Conservation (phyloP, 2,329 filamentous ascomycete genomes). For the Penicillium concentricum region DNA sequence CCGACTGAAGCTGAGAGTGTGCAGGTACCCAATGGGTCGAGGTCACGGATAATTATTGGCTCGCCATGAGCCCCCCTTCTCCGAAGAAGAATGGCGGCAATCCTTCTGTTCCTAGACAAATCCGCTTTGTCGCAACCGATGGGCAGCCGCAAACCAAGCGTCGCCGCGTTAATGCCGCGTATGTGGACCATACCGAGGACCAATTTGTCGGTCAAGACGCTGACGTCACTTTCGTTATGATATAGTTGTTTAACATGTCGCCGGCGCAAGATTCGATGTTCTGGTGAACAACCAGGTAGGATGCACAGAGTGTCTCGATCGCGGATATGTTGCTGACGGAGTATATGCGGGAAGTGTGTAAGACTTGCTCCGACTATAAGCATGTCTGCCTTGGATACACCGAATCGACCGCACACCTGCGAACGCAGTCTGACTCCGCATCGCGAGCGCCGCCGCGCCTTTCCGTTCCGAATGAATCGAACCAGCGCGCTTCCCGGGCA, state of each 20-base stretch:
- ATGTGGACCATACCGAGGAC: constrained; percentile 34
- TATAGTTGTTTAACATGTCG: constrained; percentile 69
- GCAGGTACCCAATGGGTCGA: constrained; percentile 33
- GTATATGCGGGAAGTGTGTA: constrained; percentile 50
- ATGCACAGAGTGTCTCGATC: background rate
- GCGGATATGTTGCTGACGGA: constrained; percentile 5
- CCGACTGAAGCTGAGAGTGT: constrained; percentile 1
- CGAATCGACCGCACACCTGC: constrained; percentile 43
- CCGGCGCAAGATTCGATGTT: constrained; percentile 73
- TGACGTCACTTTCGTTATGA: constrained; percentile 9
- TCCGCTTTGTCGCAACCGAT: constrained; percentile 79
- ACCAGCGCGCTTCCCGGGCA: constrained; percentile 15
- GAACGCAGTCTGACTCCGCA: constrained; percentile 33
- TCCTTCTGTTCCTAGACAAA: constrained; percentile 44
- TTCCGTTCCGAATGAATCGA: constrained; percentile 18
- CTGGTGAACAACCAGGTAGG: constrained; percentile 64
- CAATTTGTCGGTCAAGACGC: background rate
- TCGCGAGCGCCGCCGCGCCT: constrained; percentile 23
- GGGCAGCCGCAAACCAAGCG: constrained; percentile 77
- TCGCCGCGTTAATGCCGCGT: constrained; percentile 76
- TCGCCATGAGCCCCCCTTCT: constrained; percentile 43
- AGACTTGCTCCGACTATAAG: constrained; percentile 70
- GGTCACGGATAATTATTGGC: constrained; percentile 35
- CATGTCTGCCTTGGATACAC: constrained; percentile 68
- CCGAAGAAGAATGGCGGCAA: constrained; percentile 37